These are phyloP conservation scores for Penicillium frequentans DNA, from an alignment of 2,329 filamentous ascomycete genomes.

Conservation along the genomic window DNA sequence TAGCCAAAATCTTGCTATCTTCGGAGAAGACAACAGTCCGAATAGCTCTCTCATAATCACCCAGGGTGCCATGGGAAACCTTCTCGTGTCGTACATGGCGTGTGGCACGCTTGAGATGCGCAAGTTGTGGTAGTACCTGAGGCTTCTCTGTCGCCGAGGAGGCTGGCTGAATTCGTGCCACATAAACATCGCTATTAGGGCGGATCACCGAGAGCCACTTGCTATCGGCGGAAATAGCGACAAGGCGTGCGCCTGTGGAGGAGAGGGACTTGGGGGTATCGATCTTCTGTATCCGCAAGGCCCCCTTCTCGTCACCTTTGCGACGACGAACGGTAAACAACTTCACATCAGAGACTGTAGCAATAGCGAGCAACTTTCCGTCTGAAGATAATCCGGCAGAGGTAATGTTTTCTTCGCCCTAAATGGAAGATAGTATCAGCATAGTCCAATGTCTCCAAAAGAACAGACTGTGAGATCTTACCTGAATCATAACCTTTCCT, in stretches of 20 bases:
- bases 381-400: constrained; percentile 70
- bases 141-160: constrained; percentile 45
- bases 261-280: constrained; percentile 60
- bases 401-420: constrained; percentile 79
- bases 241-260: constrained; percentile 64
- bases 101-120: constrained; percentile 39
- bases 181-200: constrained; percentile 58
- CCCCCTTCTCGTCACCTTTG: constrained; percentile 54
- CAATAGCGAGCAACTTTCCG: constrained; percentile 72
- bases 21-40: constrained; percentile 74
- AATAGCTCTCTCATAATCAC: constrained; percentile 75
- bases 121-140: constrained; percentile 45
- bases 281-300: constrained; percentile 70
- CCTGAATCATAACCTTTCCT: constrained; percentile 62
- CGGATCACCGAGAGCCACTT: constrained; percentile 54
- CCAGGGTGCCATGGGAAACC: constrained; percentile 65
- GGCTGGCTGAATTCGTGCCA: constrained; percentile 50
- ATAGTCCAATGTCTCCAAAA: neutral
- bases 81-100: constrained; percentile 40
- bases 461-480: constrained; percentile 50
- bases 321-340: constrained; percentile 67
- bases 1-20: constrained; percentile 75
- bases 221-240: constrained; percentile 53
- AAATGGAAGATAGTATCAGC: constrained; percentile 9
- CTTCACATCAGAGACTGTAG: constrained; percentile 73